phyloP scores from a whole-genome alignment of 768 basidiomycete species.

The Podaxis sp. region DNA sequence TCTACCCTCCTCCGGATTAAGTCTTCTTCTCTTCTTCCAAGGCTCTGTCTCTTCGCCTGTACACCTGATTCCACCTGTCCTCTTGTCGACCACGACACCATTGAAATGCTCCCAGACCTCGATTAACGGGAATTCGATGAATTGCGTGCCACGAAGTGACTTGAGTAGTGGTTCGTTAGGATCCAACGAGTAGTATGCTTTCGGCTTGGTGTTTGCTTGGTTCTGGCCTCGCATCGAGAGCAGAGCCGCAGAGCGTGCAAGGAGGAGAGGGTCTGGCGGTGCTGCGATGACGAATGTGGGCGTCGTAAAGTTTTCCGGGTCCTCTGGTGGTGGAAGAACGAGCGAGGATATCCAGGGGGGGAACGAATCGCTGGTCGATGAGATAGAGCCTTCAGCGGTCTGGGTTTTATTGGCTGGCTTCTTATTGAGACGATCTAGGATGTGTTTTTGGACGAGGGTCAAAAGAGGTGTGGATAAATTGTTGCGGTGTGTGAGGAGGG shows the following conservation, averaged over 20 bases:
- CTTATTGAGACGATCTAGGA: constrained; percentile 44
- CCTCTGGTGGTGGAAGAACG: constrained; percentile 48
- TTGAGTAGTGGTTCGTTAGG: constrained; percentile 38
- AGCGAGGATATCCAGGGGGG: constrained; percentile 58
- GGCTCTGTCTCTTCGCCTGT: constrained; percentile 34
- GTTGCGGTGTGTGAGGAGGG: constrained; percentile 64
- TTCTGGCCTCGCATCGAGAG: constrained; percentile 11
- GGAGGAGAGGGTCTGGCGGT: constrained; percentile 27
- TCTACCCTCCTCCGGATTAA: constrained; percentile 48
- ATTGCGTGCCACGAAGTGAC: constrained; percentile 55
- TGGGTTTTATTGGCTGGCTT: constrained; percentile 18
- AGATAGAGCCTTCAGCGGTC: not conserved
- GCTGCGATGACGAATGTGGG: constrained; percentile 63
- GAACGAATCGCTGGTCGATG: constrained; percentile 15
- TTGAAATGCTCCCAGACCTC: constrained; percentile 72
- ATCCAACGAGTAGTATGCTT: constrained; percentile 56
- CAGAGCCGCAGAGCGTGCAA: not conserved
- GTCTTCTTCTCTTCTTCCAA: constrained; percentile 50
- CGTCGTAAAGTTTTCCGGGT: constrained; percentile 47
- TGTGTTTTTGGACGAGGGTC: constrained; percentile 40
- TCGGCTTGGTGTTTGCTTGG: constrained; percentile 17
- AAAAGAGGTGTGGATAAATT: constrained; percentile 45
- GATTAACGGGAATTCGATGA: constrained; percentile 83
- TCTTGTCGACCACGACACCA: constrained; percentile 53
- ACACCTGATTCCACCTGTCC: constrained; percentile 27